These are phyloP conservation scores for Fusarium falciforme DNA, from an alignment of 2,329 filamentous ascomycete genomes.

Conservation along the genomic window DNA sequence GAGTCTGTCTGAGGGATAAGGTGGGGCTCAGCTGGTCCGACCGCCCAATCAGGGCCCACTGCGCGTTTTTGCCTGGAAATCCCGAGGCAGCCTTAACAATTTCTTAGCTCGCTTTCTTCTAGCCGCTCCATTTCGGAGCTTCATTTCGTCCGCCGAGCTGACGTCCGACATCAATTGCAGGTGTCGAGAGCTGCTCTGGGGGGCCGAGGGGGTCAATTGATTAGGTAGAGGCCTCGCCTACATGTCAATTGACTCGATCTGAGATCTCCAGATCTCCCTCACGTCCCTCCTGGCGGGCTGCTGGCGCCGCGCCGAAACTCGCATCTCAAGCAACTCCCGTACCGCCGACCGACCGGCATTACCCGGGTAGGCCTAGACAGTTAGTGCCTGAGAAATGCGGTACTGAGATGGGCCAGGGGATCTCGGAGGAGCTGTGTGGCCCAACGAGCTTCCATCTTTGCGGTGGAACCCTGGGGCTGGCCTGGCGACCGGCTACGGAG, in stretches of 20 bases:
- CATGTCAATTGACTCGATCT: constrained; percentile 28
- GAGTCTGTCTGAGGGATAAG: constrained; percentile 55
- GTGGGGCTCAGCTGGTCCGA: constrained; percentile 51
- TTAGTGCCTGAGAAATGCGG: constrained; percentile 44
- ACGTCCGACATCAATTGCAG: constrained; percentile 21
- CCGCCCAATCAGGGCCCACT: constrained; percentile 50
- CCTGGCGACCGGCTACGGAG: constrained; percentile 39
- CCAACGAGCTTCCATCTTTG: constrained; percentile 31
- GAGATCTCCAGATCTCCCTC: constrained; percentile 7
- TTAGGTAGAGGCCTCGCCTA: background rate
- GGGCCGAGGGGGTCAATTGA: constrained; percentile 12
- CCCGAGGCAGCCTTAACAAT: constrained; percentile 54
- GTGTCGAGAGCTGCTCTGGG: background rate
- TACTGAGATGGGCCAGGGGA: constrained; percentile 20
- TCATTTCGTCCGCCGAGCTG: constrained; percentile 37
- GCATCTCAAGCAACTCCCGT: constrained; percentile 41
- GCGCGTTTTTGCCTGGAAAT: constrained; percentile 55
- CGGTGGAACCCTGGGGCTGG: constrained; percentile 32
- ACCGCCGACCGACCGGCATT: constrained; percentile 46
- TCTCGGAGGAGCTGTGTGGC: constrained; percentile 21
- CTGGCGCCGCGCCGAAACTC: constrained; percentile 31
- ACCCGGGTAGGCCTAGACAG: constrained; percentile 37
- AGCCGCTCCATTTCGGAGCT: constrained; percentile 42
- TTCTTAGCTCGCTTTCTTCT: constrained; percentile 42
- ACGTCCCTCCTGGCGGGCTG: background rate